phyloP scores from a whole-genome alignment of 495 filamentous ascomycete genomes.

The Penicillium longicatenatum region DNA sequence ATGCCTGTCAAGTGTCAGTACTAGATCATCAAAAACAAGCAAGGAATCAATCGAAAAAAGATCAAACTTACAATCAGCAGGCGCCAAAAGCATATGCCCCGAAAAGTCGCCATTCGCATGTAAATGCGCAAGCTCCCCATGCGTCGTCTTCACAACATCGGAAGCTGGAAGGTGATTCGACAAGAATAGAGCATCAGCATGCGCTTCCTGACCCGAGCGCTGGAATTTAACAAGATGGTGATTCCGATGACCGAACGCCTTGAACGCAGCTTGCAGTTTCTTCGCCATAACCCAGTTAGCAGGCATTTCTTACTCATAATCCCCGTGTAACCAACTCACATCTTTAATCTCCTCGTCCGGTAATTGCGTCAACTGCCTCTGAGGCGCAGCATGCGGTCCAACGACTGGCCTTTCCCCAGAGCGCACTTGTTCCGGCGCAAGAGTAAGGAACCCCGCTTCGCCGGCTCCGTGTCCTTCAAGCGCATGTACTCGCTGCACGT shows the following conservation, averaged over 20 bases:
- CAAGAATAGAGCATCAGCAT: constrained; percentile 35
- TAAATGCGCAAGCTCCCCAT: constrained; percentile 77
- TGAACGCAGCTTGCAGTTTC: constrained; percentile 31
- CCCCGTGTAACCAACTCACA: constrained; percentile 20
- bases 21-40: neutral
- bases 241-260: constrained; percentile 30
- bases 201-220: constrained; percentile 30
- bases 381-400: constrained; percentile 37
- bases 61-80: constrained; percentile 58
- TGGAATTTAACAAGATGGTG: constrained; percentile 33
- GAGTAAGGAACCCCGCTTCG: constrained; percentile 23
- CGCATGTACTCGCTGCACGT: constrained; percentile 27
- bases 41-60: neutral
- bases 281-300: constrained; percentile 7
- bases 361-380: constrained; percentile 37
- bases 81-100: constrained; percentile 76
- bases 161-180: constrained; percentile 23
- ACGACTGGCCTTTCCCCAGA: constrained; percentile 25
- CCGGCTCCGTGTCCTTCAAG: constrained; percentile 31
- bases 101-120: constrained; percentile 67
- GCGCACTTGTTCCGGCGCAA: constrained; percentile 19
- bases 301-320: neutral
- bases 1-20: constrained; percentile 46
- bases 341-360: constrained; percentile 28
- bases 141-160: constrained; percentile 19